Evolutionary conservation across 495 filamentous ascomycete genomes (phyloP), one percentile per base, ranked within the genome.

Genomic region (Beverwykella pulmonaria): DNA sequence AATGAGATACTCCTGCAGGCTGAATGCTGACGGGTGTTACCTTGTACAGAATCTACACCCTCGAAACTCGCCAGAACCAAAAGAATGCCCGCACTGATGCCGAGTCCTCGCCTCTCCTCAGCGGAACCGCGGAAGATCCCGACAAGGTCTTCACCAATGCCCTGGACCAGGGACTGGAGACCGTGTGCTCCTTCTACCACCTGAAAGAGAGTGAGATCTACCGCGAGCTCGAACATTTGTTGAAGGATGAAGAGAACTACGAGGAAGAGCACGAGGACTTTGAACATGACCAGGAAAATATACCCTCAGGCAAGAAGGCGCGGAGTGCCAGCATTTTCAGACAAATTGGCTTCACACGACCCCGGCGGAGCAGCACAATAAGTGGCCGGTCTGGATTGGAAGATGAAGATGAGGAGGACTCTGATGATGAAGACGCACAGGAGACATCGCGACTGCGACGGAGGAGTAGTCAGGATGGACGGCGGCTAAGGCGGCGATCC

Each of bases 161-260:
- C 29, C 82, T 98, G 9, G 94, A 98, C 76, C 81, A 87, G 1
- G 94, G 98, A 74, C 78, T 98, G 58, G 92, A 97, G 75, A 98
- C 97, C 80, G 89, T 98, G 59, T 90, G 86, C 73, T 89, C 87
- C 1, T 98, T 98, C 77, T 98, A 91, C 77, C 84, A 85, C 61
- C 77, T 89, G 53, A 98, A 98, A 74, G 92, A 98, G 77, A 77
- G 82, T 10, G 92, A 97, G 72, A 86, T 98, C 52, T 86, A 88
- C 57, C 85, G 88, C 47, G 92, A 94, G 67, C 87, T 93, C 2
- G 86, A 89, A n/a, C 81, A 87, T 23, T 78, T 97, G 8, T 73
- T 92, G 61, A 84, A 80, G 23, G 94, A 97, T 74, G 84, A 89
- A n/a, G 84, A 87, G 60, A 77, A 82, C 5, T 95, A 88, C 74